phyloP scores from a whole-genome alignment of 148 eudicot species.

The Nyssa sinensis region DNA sequence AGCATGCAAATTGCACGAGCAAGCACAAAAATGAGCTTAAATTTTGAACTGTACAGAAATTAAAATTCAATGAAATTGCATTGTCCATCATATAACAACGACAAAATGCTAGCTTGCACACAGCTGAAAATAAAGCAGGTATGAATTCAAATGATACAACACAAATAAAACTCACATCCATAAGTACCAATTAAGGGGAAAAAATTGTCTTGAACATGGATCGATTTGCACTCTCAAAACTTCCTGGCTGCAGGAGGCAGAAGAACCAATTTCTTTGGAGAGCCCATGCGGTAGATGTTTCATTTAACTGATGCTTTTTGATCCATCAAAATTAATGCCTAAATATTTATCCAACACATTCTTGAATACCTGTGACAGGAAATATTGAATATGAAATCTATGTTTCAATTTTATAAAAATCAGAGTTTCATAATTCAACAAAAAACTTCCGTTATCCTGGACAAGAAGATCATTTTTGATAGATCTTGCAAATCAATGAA shows the following conservation, averaged over 20 bases:
- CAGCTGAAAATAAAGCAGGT: too few relatives aligned
- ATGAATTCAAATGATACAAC: too few relatives aligned
- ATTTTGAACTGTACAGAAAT: background rate
- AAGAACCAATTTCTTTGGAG: conserved; percentile 19
- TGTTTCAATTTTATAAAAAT: background rate
- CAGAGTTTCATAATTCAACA: background rate
- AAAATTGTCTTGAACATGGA: too few relatives aligned
- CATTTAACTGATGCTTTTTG: conserved; percentile 26
- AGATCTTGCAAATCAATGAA: background rate
- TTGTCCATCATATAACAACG: background rate
- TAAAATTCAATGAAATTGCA: background rate
- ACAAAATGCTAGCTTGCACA: background rate
- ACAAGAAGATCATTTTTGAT: too few relatives aligned
- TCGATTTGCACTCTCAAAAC: conserved; percentile 10
- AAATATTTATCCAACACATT: conserved; percentile 65
- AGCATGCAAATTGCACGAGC: background rate
- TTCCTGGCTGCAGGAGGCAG: background rate
- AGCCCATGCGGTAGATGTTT: conserved; percentile 21
- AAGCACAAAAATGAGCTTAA: background rate
- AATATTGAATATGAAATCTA: background rate
- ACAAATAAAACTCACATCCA: too few relatives aligned
- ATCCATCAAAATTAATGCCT: conserved; percentile 46
- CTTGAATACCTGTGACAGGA: conserved; percentile 67
- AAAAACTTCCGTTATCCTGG: background rate
- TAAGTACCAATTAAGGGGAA: too few relatives aligned